Evolutionary conservation across 352 stramenopile species (phyloP), one percentile per base, ranked within the genome.

Genomic region (Pythium phragmiticola): DNA sequence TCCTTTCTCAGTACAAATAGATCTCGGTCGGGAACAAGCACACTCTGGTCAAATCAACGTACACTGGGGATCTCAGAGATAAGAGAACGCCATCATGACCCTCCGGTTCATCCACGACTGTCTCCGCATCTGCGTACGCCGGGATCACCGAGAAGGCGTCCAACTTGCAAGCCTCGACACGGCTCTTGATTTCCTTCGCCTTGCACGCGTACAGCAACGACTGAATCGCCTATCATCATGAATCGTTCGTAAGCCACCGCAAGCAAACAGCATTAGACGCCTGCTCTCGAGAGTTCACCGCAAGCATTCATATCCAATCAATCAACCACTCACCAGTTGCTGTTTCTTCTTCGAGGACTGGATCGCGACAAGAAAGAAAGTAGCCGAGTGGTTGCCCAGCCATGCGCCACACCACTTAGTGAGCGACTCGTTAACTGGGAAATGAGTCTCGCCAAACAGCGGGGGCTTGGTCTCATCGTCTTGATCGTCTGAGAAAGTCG

Each of bases 191-290:
- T 19, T 92, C 82, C 57, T 90, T 92, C 13, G 83, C 81, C 45
- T 89, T 90, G 72, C 81, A 92, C 2, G 81, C 84, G 57, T 90
- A 94, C 68, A 94, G 55, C 11, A 94, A 65, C 13, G 81, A 84
- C 42, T 91, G 82, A 42, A 94, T 91, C 5, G 82, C 84, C 82
- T 92, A 65, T 41, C 26, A 43, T 33, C 17, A 53, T 7, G 30
- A 63, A 6, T 3, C 12, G 11, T 26, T 51, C 45, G 37, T 48
- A 11, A 48, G 17, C 42, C 14, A 54, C 28, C 23, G 17, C 6
- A 30, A 33, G 0, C 8, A 36, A 11, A 2, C 14, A 3, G 6
- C 7, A 54, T 37, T 7, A 8, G 9, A n/a, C 11, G 26, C 47
- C 11, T 37, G 47, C 7, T 50, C n/a, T 8, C 16, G 12, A 21